Conservation (phyloP, 495 filamentous ascomycete species). For the Daldinia grandis region DNA sequence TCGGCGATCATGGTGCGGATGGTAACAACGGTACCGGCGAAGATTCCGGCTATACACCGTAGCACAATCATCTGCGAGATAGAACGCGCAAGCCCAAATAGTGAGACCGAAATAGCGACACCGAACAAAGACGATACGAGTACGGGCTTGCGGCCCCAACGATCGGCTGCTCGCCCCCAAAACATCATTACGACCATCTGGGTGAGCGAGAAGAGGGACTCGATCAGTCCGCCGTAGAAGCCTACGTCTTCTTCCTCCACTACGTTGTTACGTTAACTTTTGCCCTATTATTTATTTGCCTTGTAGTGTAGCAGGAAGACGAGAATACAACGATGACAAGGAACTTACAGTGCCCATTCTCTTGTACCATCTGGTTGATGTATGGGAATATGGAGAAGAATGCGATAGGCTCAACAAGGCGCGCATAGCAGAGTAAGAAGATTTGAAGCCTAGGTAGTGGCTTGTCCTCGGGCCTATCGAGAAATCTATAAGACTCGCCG, state of each 20-base stretch:
- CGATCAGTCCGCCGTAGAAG: slow-evolving; percentile 76
- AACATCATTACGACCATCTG: slow-evolving; percentile 64
- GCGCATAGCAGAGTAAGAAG: slow-evolving; percentile 70
- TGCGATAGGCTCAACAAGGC: slow-evolving; percentile 75
- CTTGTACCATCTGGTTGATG: slow-evolving; percentile 73
- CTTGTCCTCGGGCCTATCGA: slow-evolving; percentile 42
- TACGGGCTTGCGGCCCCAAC: slow-evolving; percentile 71
- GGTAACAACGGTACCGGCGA: slow-evolving; percentile 73
- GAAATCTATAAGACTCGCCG: slow-evolving; percentile 33
- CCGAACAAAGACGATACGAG: slow-evolving; percentile 69
- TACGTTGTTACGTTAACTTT: slow-evolving; percentile 1
- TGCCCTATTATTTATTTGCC: not conserved
- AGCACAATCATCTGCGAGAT: slow-evolving; percentile 74
- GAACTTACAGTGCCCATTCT: slow-evolving; percentile 57
- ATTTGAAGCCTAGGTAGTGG: slow-evolving; percentile 68
- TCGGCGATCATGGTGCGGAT: slow-evolving; percentile 77
- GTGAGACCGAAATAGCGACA: slow-evolving; percentile 61
- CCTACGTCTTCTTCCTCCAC: slow-evolving; percentile 67
- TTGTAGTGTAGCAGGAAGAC: not conserved
- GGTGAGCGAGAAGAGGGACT: slow-evolving; percentile 74
- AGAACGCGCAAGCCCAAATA: slow-evolving; percentile 68
- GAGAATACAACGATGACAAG: not conserved
- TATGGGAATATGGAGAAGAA: slow-evolving; percentile 82
- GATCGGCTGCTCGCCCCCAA: slow-evolving; percentile 73
- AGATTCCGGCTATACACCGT: slow-evolving; percentile 70